A percentile compares a stretch with the other conserved stretches of the same genome.
These are phyloP conservation scores for Pyrus bretschneideri DNA, from an alignment of 306 rosid species.

Conservation along the genomic window DNA sequence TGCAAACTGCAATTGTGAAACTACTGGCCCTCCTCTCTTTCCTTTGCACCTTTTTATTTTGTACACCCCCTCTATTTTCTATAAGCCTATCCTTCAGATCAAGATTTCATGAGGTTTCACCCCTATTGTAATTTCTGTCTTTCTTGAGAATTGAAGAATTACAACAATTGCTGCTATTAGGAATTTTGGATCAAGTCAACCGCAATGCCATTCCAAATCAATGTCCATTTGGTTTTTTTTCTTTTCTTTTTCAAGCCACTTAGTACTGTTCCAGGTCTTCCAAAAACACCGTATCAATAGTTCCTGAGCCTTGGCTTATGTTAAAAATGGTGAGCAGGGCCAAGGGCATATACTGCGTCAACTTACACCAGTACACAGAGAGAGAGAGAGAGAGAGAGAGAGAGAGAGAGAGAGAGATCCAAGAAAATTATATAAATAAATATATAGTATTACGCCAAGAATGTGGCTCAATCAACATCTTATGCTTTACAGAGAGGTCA, in stretches of 20 bases:
- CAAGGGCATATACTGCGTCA: background rate
- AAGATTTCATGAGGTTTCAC: background rate
- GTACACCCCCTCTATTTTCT: background rate
- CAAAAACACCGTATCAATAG: background rate
- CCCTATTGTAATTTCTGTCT: background rate
- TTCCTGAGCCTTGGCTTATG: background rate
- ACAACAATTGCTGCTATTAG: background rate
- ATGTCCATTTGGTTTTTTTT: background rate
- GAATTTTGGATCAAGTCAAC: background rate
- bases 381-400: background rate
- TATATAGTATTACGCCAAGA: too few relatives aligned
- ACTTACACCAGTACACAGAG: background rate
- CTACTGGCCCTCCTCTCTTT: background rate
- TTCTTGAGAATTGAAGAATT: background rate
- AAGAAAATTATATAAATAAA: background rate
- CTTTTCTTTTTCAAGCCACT: background rate
- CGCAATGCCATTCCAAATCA: background rate
- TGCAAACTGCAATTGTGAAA: background rate
- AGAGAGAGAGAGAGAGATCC: background rate
- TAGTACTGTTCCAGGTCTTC: background rate
- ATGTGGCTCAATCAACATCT: background rate
- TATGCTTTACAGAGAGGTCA: background rate
- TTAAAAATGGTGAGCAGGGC: background rate
- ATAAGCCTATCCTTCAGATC: background rate
- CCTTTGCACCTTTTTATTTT: background rate